Conservation (phyloP, 306 rosid genomes). For the Quercus cerris region DNA sequence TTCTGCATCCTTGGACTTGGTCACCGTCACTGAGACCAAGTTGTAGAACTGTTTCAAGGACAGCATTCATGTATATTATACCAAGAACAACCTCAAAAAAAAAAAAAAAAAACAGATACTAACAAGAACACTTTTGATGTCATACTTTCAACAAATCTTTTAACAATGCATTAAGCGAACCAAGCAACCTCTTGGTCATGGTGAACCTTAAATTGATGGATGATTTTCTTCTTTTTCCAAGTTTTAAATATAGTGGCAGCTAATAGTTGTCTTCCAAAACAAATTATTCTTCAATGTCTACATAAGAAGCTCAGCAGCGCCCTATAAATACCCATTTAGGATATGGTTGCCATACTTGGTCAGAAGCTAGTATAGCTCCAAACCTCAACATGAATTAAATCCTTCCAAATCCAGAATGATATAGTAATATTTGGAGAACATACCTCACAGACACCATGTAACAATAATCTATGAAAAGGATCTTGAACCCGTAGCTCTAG, state of each 20-base stretch:
- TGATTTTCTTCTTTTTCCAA: background rate
- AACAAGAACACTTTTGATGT: too few species aligned
- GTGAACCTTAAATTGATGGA: background rate
- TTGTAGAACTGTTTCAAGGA: constrained; percentile 69
- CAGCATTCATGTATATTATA: background rate
- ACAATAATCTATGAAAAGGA: constrained; percentile 79
- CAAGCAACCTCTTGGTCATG: background rate
- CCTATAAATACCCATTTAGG: background rate
- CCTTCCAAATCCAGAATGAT: background rate
- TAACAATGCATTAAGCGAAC: background rate
- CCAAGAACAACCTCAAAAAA: background rate
- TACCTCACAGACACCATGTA: constrained; percentile 98
- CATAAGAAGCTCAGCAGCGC: background rate
- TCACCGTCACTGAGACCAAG: constrained; percentile 59
- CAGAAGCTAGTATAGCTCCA: background rate
- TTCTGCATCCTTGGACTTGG: constrained; percentile 25
- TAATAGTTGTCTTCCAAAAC: background rate
- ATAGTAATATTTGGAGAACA: background rate
- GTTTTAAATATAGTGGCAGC: background rate
- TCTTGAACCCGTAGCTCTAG: constrained; percentile 63
- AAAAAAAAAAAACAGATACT: background rate
- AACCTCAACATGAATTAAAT: background rate
- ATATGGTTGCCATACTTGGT: background rate
- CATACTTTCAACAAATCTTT: too few species aligned
- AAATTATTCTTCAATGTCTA: background rate